Base-by-base conservation (phyloP, 164 flowering plant genomes). In the Protea cynaroides region DNA sequence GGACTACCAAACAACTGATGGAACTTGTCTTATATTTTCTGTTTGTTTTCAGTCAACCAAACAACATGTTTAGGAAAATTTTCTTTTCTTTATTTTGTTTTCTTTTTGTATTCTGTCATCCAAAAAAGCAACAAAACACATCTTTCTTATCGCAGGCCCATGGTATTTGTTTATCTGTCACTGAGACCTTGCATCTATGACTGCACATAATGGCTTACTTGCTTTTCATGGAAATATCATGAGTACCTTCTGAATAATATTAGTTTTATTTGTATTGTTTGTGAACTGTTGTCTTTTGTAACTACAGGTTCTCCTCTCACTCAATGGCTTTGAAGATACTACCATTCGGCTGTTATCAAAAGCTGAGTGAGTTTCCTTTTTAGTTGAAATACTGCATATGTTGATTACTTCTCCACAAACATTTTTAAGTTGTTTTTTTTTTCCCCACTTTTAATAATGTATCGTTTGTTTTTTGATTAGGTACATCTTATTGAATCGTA, bases 281-380 rank as follows among this genome's bases (percentile, higher is more conserved):
- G 22, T 50, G 52, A 29, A 23, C 54, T 44, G 43, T 53, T 58
- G 44, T 6, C 59, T 65, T 50, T 8, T 58, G n/a, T 51, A 59
- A 46, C 18, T 78, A 60, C 83, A 94, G 98, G 88, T 87, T 23
- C 70, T 94, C 21, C 62, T 69, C 25, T 86, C 96, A 22, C 75
- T 90, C 17, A 78, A 90, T 82, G 82, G 87, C 53, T 78, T 94
- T 58, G 76, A 78, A 69, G 70, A 83, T 76, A 66, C 53, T 21
- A 72, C 75, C 61, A 70, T 73, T 19, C 86, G 98, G 59, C 36
- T 94, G 23, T 51, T 73, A 25, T 83, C 89, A 36, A 94, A 94
- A 78, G 82, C 85, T 23, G 83, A 84, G 98, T 90, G 75, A 74
- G 96, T 85, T 62, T 46, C 10, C 18, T 44, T 37, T 15, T 57